Evolutionary conservation across 2,329 filamentous ascomycete species (phyloP).

Genomic region (Neurospora sp.): DNA sequence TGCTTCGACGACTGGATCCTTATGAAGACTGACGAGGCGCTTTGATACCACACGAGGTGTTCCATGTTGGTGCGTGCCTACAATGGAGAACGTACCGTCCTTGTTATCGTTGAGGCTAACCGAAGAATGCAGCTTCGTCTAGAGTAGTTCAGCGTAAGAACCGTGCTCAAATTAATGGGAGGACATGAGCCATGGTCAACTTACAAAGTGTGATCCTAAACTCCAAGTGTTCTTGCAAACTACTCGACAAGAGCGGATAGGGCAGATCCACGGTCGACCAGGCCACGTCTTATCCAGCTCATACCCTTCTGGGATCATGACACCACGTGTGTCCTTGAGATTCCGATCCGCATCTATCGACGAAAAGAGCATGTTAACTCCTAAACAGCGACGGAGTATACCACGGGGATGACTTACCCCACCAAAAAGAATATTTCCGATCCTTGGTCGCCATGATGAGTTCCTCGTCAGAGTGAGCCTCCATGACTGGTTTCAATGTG

Average conservation of each 20-base stretch:
- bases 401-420: not conserved
- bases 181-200: not conserved
- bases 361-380: not conserved
- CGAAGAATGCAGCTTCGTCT: not conserved
- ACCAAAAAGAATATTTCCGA: conserved; percentile 7
- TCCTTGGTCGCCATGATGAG: not conserved
- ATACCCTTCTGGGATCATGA: conserved; percentile 9
- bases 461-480: not conserved
- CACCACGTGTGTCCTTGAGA: conserved; percentile 1
- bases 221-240: conserved; percentile 1
- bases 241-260: conserved; percentile 9
- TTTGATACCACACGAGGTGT: conserved; percentile 6
- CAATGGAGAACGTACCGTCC: conserved; percentile 14
- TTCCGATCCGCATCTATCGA: conserved; percentile 1
- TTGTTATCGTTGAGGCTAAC: conserved; percentile 11
- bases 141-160: not conserved
- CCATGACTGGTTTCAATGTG: not conserved
- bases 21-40: conserved; percentile 3
- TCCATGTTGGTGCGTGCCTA: not conserved
- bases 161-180: not conserved
- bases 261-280: conserved; percentile 8
- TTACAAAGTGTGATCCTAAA: conserved; percentile 10
- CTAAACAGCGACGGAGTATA: not conserved
- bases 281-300: not conserved
- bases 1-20: conserved; percentile 1